Conservation (phyloP, 352 stramenopile genomes). For the Globisporangium splendens region DNA sequence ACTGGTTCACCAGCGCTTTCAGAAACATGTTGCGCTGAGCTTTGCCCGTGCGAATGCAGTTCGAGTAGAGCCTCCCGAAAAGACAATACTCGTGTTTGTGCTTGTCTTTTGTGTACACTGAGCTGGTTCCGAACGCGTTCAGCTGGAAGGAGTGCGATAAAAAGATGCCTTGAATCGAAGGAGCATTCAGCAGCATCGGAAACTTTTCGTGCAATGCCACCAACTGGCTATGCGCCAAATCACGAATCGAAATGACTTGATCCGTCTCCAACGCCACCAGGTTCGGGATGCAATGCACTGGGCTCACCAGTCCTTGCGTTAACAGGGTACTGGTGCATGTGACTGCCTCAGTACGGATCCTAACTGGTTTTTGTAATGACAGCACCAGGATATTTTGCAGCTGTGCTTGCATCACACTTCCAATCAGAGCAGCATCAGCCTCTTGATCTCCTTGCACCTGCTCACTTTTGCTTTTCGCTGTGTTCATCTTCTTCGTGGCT, state of each 20-base stretch:
- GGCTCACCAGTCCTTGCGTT: conserved; percentile 76
- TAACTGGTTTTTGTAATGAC: conserved; percentile 45
- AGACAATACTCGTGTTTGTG: conserved; percentile 70
- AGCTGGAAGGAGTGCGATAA: conserved; percentile 70
- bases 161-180: conserved; percentile 57
- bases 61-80: conserved; percentile 66
- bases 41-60: conserved; percentile 45
- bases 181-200: conserved; percentile 40
- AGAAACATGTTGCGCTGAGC: conserved; percentile 57
- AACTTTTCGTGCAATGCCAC: conserved; percentile 61
- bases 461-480: conserved; percentile 62
- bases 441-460: conserved; percentile 87
- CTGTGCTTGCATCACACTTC: conserved; percentile 84
- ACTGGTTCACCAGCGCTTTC: conserved; percentile 64
- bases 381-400: conserved; percentile 56
- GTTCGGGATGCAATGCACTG: conserved; percentile 70
- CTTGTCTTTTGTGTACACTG: conserved; percentile 56
- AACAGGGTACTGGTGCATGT: conserved; percentile 62
- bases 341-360: conserved; percentile 69
- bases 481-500: conserved; percentile 33
- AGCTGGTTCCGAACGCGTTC: conserved; percentile 41
- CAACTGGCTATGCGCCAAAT: conserved; percentile 66
- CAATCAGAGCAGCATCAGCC: conserved; percentile 80
- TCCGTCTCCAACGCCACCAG: conserved; percentile 81
- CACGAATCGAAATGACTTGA: conserved; percentile 55